Evolutionary conservation across 108 stramenopile species (phyloP).

Genomic region (Pinguiococcus pyrenoidosus): DNA sequence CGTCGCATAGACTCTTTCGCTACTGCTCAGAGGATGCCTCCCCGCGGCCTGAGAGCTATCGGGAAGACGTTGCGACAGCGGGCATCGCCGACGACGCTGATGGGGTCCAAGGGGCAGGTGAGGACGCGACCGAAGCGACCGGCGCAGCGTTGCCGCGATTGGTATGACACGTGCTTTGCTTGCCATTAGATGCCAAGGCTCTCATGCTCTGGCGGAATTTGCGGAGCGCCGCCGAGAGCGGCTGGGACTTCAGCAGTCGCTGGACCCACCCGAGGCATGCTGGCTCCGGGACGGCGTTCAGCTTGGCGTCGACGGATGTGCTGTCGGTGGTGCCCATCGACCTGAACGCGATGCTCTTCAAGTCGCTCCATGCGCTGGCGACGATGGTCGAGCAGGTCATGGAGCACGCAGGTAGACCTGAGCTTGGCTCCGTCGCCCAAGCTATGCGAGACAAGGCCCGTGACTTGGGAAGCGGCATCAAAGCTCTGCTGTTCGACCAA

Average conservation of each 20-base stretch:
- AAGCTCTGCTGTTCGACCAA: too few relatives aligned
- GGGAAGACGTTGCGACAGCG: constrained; percentile 2
- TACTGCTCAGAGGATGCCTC: neutral
- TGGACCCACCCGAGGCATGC: constrained; percentile 1
- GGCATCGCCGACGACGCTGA: too few relatives aligned
- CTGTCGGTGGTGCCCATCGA: constrained; percentile 4
- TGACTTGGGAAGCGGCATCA: too few relatives aligned
- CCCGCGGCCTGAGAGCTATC: constrained; percentile 16
- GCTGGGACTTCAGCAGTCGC: constrained; percentile 23
- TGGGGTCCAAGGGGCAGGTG: too few relatives aligned
- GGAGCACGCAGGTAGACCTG: too few relatives aligned
- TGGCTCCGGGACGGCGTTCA: neutral
- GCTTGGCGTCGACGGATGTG: neutral
- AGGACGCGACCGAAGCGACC: neutral
- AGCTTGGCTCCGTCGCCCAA: too few relatives aligned
- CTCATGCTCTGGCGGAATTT: neutral
- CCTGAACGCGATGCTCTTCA: constrained; percentile 15
- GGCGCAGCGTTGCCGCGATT: too few relatives aligned
- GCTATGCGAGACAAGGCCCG: too few relatives aligned
- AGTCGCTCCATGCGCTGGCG: too few relatives aligned
- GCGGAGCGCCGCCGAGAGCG: constrained; percentile 2
- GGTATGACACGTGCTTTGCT: too few relatives aligned
- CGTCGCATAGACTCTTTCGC: neutral
- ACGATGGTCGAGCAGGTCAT: too few relatives aligned
- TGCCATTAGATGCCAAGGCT: too few relatives aligned